These are phyloP conservation scores for Solanum medicagineum DNA, from an alignment of 257 asterid genomes.

Conservation along the genomic window DNA sequence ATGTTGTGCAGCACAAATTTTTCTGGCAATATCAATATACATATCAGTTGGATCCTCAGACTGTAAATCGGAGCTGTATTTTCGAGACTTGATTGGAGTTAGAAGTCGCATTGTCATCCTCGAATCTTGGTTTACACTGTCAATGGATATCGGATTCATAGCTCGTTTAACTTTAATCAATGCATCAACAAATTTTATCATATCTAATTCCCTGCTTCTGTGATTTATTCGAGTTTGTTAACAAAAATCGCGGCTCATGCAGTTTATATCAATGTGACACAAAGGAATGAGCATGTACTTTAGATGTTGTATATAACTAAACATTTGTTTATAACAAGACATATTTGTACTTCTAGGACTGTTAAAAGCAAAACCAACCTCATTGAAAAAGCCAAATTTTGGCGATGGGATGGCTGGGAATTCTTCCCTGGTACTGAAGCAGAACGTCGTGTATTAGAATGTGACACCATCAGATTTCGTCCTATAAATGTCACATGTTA, in stretches of 20 bases:
- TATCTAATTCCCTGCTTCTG: not conserved
- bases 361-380: constrained; percentile 18
- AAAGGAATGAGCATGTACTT: not conserved
- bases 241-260: not conserved
- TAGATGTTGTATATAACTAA: not conserved
- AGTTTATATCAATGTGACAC: not conserved
- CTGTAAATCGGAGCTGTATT: not conserved
- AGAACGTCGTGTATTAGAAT: not conserved
- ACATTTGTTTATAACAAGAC: not conserved
- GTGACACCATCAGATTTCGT: not conserved
- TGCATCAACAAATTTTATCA: not conserved
- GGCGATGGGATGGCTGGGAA: constrained; percentile 47
- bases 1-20: constrained; percentile 2
- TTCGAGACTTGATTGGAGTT: not conserved
- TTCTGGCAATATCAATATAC: not conserved
- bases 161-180: constrained; percentile 2
- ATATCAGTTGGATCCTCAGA: not conserved
- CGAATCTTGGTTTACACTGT: not conserved
- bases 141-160: not conserved
- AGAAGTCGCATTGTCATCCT: not conserved
- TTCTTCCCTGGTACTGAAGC: constrained; percentile 4
- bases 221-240: not conserved
- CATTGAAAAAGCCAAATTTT: constrained; percentile 40
- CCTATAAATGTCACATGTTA: constrained; percentile 12
- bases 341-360: not conserved